Conservation (phyloP, 1,139 yeast genomes). For the Diutina neorugosa region DNA sequence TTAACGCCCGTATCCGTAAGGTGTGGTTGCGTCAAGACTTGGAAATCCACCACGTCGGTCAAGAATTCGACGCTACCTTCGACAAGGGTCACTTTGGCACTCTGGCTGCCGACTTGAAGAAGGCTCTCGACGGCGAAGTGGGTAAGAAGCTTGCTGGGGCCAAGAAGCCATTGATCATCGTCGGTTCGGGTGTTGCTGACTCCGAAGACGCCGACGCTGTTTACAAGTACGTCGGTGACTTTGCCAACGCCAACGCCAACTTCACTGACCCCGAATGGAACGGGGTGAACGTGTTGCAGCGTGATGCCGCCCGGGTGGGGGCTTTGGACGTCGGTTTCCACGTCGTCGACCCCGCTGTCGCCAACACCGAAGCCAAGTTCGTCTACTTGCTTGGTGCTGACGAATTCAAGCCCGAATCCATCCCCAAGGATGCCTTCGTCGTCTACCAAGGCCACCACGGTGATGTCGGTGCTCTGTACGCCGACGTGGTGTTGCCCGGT, state of each 20-base stretch:
- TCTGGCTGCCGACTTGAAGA: conserved; percentile 42
- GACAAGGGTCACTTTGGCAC: conserved; percentile 53
- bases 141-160: conserved; percentile 63
- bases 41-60: conserved; percentile 64
- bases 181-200: conserved; percentile 74
- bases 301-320: conserved; percentile 80
- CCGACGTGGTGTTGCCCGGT: conserved; percentile 81
- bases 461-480: conserved; percentile 78
- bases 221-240: conserved; percentile 51
- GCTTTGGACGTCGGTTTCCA: conserved; percentile 80
- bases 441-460: conserved; percentile 92
- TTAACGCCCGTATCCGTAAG: conserved; percentile 73
- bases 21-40: conserved; percentile 64
- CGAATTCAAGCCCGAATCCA: conserved; percentile 55
- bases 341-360: conserved; percentile 34
- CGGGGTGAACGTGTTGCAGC: conserved; percentile 70
- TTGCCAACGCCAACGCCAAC: conserved; percentile 45
- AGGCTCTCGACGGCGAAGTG: conserved; percentile 54
- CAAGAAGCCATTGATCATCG: conserved; percentile 64
- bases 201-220: conserved; percentile 54
- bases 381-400: conserved; percentile 80
- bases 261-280: conserved; percentile 71
- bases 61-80: conserved; percentile 68
- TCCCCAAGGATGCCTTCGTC: conserved; percentile 80
- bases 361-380: conserved; percentile 54